Conservation (phyloP, 371 early-diverging fungal species). For the Haplosporangium sp. region DNA sequence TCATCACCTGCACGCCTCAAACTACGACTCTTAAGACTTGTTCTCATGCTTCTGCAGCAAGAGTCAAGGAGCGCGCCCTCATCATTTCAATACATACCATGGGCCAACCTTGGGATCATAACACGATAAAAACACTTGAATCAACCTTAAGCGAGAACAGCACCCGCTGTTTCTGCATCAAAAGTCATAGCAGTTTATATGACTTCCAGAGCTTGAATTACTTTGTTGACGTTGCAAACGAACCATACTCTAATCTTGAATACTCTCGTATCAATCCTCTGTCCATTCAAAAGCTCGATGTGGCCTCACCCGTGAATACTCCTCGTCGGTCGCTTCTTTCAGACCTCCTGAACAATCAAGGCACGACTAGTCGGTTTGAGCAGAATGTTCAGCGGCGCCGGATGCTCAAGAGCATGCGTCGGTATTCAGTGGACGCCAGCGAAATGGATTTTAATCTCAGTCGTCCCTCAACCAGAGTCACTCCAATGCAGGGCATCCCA, state of each 20-base stretch:
- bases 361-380: constrained; percentile 34
- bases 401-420: constrained; percentile 56
- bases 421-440: constrained; percentile 47
- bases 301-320: constrained; percentile 13
- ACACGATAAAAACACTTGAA: not conserved
- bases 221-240: not conserved
- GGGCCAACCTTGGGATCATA: too few species aligned
- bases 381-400: constrained; percentile 49
- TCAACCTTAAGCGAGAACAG: not conserved
- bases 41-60: too few species aligned
- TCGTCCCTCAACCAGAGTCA: constrained; percentile 35
- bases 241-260: constrained; percentile 10
- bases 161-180: not conserved
- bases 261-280: not conserved
- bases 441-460: constrained; percentile 46
- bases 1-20: not conserved
- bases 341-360: constrained; percentile 43
- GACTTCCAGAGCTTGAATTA: too few species aligned
- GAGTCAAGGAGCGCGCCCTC: too few species aligned
- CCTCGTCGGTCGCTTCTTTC: constrained; percentile 51
- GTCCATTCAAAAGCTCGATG: constrained; percentile 32
- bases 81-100: too few species aligned
- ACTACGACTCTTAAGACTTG: not conserved
- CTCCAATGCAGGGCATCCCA: constrained; percentile 29
- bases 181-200: not conserved